Percentiles rank a stretch among this genome's conserved stretches.
These are phyloP conservation scores for Talaromyces adpressus DNA, from an alignment of 495 filamentous ascomycete species.

Conservation along the genomic window DNA sequence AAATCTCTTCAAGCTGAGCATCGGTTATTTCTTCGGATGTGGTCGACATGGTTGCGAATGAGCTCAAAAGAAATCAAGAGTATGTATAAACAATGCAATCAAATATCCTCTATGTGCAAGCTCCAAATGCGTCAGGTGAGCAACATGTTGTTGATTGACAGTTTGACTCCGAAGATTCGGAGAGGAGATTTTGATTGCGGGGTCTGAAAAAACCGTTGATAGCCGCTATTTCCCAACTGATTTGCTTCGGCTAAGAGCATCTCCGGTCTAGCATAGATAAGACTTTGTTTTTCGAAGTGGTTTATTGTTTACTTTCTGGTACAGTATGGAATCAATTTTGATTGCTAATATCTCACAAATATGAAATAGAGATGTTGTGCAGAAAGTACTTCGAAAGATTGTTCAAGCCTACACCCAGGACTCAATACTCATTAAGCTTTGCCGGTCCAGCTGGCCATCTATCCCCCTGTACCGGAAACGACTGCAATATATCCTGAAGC, in stretches of 20 bases:
- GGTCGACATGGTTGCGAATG: background rate
- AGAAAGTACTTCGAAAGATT: too few relatives aligned
- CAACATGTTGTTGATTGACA: background rate
- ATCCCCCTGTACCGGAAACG: constrained; percentile 1
- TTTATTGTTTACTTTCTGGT: too few relatives aligned
- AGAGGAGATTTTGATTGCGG: background rate
- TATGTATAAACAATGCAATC: background rate
- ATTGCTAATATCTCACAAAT: too few relatives aligned
- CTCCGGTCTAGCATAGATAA: background rate
- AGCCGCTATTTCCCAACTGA: background rate
- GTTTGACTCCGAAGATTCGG: background rate
- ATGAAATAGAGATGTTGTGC: too few relatives aligned
- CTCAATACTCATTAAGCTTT: constrained; percentile 4
- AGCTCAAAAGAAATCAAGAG: background rate
- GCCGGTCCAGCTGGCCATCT: constrained; percentile 2
- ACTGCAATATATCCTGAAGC: constrained; percentile 31
- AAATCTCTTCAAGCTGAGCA: constrained; percentile 49
- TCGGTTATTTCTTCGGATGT: background rate
- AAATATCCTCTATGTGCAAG: background rate
- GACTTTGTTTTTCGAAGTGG: too few relatives aligned
- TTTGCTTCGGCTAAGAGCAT: background rate
- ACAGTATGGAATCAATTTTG: too few relatives aligned
- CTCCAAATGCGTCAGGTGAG: background rate
- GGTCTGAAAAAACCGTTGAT: background rate
- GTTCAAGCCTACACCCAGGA: too few relatives aligned